Base-by-base conservation (phyloP, 768 basidiomycete species). In the Gymnopilus junonius region DNA sequence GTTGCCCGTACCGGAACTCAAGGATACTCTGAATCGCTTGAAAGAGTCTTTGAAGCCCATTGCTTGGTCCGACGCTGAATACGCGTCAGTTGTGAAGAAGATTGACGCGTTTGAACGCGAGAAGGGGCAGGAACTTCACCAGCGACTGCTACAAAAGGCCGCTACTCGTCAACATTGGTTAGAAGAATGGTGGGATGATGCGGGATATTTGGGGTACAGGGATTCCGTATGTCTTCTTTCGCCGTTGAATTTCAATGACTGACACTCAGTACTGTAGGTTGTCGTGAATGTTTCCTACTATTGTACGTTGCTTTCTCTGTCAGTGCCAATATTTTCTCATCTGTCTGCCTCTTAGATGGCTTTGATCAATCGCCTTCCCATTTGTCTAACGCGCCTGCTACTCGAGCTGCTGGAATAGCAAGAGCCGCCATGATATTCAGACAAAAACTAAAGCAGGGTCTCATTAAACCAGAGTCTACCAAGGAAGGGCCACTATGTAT, bases 261-360 rank as follows among this genome's bases (percentile, higher is more conserved):
- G 14, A 32, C 21, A 35, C 43, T 20, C 23, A 15, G 3, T 25
- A 48, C 20, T 34, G 14, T 63, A 83, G 89, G 89, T 95, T 59
- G 88, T 96, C 1, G 83, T 96, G 40, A 94, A 96, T 68, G 94
- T 96, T 11, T 95, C 93, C n/a, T 97, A 97, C 76, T 97, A 93
- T 68, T 97, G 95, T 91, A 74, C 58, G 84, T 65, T 8, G 8
- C 17, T n/a, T 31, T 17, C 50, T 11, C 21, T 20, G 20, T 57
- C 45, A 21, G 10, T n/a, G n/a, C 59, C 43, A 12, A 32, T 5
- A 17, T 51, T 59, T 59, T 46, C 61, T 37, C 55, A 67, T 63
- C 68, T 69, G 2, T 15, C 42, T 39, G 15, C 58, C 27, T 51
- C 17, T 32, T 34, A 95, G 93, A 94, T 79, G 93, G 93, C 15